Evolutionary conservation across 306 rosid species (phyloP), one percentile per base, ranked within the genome.

Genomic region (Gillenia trifoliata): DNA sequence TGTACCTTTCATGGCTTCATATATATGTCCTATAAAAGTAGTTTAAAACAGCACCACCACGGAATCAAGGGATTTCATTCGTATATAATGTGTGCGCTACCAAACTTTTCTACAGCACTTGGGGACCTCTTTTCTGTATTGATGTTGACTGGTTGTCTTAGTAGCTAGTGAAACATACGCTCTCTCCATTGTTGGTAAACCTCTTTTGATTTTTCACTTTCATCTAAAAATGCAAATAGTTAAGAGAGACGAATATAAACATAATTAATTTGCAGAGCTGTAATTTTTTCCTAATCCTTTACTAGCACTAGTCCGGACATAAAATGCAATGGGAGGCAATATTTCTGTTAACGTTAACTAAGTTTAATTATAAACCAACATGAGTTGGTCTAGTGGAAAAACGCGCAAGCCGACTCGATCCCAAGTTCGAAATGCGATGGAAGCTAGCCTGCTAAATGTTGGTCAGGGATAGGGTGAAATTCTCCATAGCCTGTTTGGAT

Each of bases 61-160:
- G 8, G 20, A 45, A 38, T 8, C 31, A 66, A 23, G 22, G 71
- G 15, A 29, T 40, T 36, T 43, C 71, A 25, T 25, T 41, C 26
- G 3, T 3, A 40, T 15, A 6, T 41, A 65, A 22, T 65, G 40
- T 66, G 11, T 22, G 22, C n/a, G 22, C n/a, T 41, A 41, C 30
- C n/a, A 66, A 40, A 74, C 70, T 30, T 64, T 74, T 74, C 61
- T 66, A 16, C 55, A 34, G 64, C 70, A 23, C 26, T 74, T 15
- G 8, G 71, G 71, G 78, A 63, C 78, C 64, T 49, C 64, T 45
- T 47, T 45, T 19, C 45, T 16, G 50, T n/a, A 59, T 63, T 74
- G 71, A 74, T 11, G 77, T 74, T 49, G 77, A 74, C 63, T 49
- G 47, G 2, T 74, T 63, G 11, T 73, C 20, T 41, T 43, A 19